Evolutionary conservation across 1,284 basidiomycete species (phyloP), one percentile per base, ranked within the genome.

Genomic region (Rhodotorula sp.): DNA sequence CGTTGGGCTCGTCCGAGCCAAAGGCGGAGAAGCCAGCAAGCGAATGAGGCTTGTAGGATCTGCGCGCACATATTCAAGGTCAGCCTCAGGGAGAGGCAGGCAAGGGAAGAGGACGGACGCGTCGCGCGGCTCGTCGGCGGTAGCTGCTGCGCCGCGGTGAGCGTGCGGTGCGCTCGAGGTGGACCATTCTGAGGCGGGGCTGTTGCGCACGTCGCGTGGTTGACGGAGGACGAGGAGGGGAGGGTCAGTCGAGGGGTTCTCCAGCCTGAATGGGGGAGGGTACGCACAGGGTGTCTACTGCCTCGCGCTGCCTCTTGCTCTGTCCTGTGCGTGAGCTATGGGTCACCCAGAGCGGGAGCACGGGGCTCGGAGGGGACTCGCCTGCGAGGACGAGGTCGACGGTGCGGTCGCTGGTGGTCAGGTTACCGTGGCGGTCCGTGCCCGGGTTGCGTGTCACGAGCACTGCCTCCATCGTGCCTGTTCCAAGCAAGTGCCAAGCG

Each of bases 1-100:
- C 75, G 65, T 74, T 70, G 12, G 67, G 50, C 50, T 72, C 67
- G 57, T 62, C 70, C 12, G 75, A 70, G 4, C 75, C 75, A n/a
- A 70, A 70, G 2, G 56, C 10, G 1, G 72, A 72, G 58, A 66
- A 68, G 8, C 61, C 60, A 1, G 60, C 13, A 27, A 76, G 61
- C 13, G 64, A 51, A 27, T 71, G 74, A 0, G 61, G 54, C 22
- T 46, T 57, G 55, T 53, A 64, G 2, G 61, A 51, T 22, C 74
- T 75, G 60, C 22, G 46, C 2, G 27, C 0, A 3, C 0, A 21
- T 9, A 25, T 13, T 9, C 19, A 44, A 56, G 60, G 37, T 46
- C 19, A 36, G 58, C 36, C 25, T 55, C 58, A 34, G 34, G 9
- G 37, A 10, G 17, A 32, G 32, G 2, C 44, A 19, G 57, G 34